Evolutionary conservation across 345 rosid genomes (phyloP).

Genomic region (Eucalyptus sp.): DNA sequence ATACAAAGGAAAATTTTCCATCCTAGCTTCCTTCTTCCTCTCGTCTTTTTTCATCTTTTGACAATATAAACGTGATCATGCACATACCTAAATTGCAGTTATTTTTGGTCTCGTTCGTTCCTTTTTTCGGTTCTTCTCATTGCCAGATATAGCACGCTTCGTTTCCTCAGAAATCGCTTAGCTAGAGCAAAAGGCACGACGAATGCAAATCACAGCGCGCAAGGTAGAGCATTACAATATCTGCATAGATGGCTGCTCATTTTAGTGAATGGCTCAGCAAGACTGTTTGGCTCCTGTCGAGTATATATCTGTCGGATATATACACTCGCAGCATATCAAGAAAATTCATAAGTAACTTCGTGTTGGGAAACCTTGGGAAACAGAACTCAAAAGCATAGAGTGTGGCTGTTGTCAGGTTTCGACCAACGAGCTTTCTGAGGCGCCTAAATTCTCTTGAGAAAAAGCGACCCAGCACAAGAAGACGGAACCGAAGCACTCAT

Average conservation of each 20-base stretch:
- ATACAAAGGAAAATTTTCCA: too few species aligned
- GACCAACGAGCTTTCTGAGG: not conserved
- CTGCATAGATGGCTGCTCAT: not conserved
- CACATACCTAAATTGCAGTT: not conserved
- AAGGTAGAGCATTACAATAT: not conserved
- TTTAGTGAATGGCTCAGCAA: not conserved
- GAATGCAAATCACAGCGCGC: not conserved
- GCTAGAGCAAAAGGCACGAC: not conserved
- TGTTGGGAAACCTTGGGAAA: not conserved
- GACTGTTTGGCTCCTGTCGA: not conserved
- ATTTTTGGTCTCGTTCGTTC: not conserved
- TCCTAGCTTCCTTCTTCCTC: too few species aligned
- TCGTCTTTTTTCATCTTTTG: too few species aligned
- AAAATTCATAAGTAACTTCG: not conserved
- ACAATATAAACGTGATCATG: not conserved
- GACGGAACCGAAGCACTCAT: not conserved
- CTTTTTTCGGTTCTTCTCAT: not conserved
- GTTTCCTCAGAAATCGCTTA: not conserved
- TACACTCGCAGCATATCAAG: not conserved
- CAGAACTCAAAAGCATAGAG: not conserved
- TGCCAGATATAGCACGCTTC: not conserved
- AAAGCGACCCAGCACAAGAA: not conserved
- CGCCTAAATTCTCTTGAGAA: not conserved
- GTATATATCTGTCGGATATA: not conserved
- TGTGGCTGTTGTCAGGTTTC: accelerated